These are phyloP conservation scores for Pseudomonodictys pantanalensis DNA, from an alignment of 495 filamentous ascomycete genomes.

Conservation along the genomic window DNA sequence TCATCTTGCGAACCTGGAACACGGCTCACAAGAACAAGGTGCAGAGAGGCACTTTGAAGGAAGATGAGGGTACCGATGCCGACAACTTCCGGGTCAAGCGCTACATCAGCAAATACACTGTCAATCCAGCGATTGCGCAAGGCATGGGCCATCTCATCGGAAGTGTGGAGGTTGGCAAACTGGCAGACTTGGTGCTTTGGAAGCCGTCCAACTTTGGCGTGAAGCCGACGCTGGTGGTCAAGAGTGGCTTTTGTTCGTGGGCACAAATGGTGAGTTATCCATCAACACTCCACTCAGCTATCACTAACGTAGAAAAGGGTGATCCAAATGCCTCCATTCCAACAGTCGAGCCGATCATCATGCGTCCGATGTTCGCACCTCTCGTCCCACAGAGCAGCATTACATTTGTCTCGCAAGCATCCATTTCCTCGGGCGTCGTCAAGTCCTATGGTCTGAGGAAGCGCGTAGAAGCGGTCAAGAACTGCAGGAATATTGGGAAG, in stretches of 20 bases:
- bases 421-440: conserved; percentile 63
- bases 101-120: conserved; percentile 95
- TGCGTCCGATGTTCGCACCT: conserved; percentile 82
- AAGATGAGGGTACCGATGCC: conserved; percentile 77
- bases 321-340: conserved; percentile 94
- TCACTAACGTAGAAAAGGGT: conserved; percentile 53
- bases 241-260: conserved; percentile 84
- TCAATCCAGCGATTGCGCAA: conserved; percentile 93
- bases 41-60: conserved; percentile 71
- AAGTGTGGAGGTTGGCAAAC: conserved; percentile 81
- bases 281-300: not conserved
- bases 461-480: conserved; percentile 74
- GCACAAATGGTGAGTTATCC: conserved; percentile 72
- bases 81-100: conserved; percentile 94
- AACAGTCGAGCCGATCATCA: conserved; percentile 80
- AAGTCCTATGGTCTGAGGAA: conserved; percentile 72
- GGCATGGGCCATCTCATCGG: conserved; percentile 91
- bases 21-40: conserved; percentile 97
- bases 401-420: conserved; percentile 77
- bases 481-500: conserved; percentile 79
- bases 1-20: conserved; percentile 93
- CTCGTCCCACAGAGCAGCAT: conserved; percentile 70
- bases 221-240: conserved; percentile 80
- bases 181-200: conserved; percentile 93
- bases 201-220: conserved; percentile 80